Percentiles rank a stretch among this genome's conserved stretches.
phyloP scores from a whole-genome alignment of 164 flowering plant genomes.

The Chimonanthus praecox region DNA sequence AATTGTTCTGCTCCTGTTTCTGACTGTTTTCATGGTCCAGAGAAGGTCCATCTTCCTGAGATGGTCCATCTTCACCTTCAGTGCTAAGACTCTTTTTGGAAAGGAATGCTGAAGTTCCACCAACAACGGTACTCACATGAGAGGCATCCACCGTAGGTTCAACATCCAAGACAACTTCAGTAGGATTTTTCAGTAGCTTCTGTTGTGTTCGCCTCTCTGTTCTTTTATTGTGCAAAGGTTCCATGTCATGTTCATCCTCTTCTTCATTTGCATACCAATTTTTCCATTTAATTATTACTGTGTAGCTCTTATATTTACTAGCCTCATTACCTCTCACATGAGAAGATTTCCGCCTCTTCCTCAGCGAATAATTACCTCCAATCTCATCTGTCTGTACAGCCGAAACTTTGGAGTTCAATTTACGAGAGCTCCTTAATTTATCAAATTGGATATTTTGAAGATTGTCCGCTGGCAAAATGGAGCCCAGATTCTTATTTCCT shows the following conservation, averaged over 20 bases:
- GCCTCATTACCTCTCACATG: neutral
- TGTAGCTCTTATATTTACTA: neutral
- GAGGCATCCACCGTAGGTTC: slow-evolving; percentile 2
- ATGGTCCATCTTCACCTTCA: neutral
- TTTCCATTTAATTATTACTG: slow-evolving; percentile 9
- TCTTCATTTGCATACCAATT: slow-evolving; percentile 13
- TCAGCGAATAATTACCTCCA: neutral
- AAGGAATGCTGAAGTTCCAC: neutral
- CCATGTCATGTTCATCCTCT: slow-evolving; percentile 7
- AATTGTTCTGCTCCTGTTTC: neutral
- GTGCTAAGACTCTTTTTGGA: neutral
- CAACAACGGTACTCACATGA: neutral
- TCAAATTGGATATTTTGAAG: neutral
- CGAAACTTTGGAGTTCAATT: neutral
- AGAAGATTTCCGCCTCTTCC: slow-evolving; percentile 10
- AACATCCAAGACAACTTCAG: neutral
- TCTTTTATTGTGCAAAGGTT: slow-evolving; percentile 13
- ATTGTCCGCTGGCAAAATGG: slow-evolving; percentile 1
- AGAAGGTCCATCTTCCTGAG: neutral
- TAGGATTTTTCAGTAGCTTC: slow-evolving; percentile 7
- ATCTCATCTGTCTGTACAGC: neutral
- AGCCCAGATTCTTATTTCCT: neutral
- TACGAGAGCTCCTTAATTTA: neutral
- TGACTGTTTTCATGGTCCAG: neutral
- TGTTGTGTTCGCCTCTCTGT: slow-evolving; percentile 9